A percentile compares a stretch with the other conserved stretches of the same genome.
phyloP scores from a whole-genome alignment of 495 filamentous ascomycete genomes.

The Aspergillus nidulans region DNA sequence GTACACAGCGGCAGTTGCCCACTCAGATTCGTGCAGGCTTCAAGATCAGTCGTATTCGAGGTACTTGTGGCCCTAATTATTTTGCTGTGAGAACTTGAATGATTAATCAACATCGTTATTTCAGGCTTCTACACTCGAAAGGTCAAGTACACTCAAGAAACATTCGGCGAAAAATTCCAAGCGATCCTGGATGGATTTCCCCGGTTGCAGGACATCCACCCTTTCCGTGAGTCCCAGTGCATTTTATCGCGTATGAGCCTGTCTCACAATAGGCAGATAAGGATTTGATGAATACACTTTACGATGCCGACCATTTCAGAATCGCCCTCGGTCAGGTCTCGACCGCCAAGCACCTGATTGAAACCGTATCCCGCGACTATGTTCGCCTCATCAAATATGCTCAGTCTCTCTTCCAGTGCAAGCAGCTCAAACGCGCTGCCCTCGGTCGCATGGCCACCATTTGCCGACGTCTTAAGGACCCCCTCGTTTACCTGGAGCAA shows the following conservation, averaged over 20 bases:
- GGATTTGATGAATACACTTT: slow-evolving; percentile 76
- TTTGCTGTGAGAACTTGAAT: neutral
- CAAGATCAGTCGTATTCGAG: slow-evolving; percentile 91
- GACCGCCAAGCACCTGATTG: slow-evolving; percentile 92
- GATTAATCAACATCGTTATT: slow-evolving; percentile 27
- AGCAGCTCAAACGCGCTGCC: slow-evolving; percentile 84
- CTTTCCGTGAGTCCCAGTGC: slow-evolving; percentile 65
- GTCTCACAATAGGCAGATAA: slow-evolving; percentile 51
- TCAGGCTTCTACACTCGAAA: slow-evolving; percentile 91
- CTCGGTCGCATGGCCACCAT: slow-evolving; percentile 97
- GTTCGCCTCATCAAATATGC: slow-evolving; percentile 93
- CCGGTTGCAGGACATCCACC: slow-evolving; percentile 90
- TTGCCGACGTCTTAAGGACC: slow-evolving; percentile 86
- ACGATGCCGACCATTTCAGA: slow-evolving; percentile 97
- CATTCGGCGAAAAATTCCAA: slow-evolving; percentile 88
- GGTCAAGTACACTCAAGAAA: slow-evolving; percentile 98
- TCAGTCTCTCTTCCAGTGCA: slow-evolving; percentile 92
- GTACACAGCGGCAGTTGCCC: slow-evolving; percentile 89
- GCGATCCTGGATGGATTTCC: slow-evolving; percentile 90
- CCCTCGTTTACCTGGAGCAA: slow-evolving; percentile 92
- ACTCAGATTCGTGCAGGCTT: slow-evolving; percentile 96
- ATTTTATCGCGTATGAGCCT: neutral
- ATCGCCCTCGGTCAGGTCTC: slow-evolving; percentile 95
- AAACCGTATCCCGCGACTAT: slow-evolving; percentile 92
- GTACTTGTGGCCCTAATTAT: slow-evolving; percentile 32